phyloP scores from a whole-genome alignment of 306 rosid genomes.

The Betula pendula region DNA sequence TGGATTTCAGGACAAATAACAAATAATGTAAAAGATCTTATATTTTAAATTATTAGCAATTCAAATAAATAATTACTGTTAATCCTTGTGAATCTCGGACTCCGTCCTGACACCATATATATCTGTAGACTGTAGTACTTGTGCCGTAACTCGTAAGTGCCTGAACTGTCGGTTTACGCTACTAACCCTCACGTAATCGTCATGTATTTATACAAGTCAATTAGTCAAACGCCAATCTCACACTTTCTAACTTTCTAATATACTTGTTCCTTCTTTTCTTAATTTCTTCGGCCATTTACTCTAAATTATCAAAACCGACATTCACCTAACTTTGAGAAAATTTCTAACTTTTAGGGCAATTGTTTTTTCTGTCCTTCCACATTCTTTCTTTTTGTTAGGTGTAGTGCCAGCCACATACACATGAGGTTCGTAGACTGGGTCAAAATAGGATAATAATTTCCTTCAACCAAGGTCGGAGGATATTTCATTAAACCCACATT shows the following conservation, averaged over 20 bases:
- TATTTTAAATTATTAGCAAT: no score
- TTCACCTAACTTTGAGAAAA: no score
- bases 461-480: no score
- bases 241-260: not conserved
- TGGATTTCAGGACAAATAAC: no score
- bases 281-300: no score
- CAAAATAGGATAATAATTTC: no score
- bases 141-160: conserved; percentile 26
- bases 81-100: not conserved
- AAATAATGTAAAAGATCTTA: no score
- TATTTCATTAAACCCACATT: no score
- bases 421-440: not conserved
- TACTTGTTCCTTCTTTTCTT: not conserved
- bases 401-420: not conserved
- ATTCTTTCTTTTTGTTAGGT: not conserved
- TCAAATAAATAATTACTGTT: no score
- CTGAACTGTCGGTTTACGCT: not conserved
- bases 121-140: conserved; percentile 11
- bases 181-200: conserved; percentile 1
- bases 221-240: not conserved
- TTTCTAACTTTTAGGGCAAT: no score
- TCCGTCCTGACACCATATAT: not conserved
- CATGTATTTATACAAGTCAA: not conserved
- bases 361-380: not conserved
- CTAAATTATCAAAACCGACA: no score